A percentile compares a stretch with the other conserved stretches of the same genome.
Conservation (phyloP, 805 yeast genomes). For the Ogataea ganodermae region DNA sequence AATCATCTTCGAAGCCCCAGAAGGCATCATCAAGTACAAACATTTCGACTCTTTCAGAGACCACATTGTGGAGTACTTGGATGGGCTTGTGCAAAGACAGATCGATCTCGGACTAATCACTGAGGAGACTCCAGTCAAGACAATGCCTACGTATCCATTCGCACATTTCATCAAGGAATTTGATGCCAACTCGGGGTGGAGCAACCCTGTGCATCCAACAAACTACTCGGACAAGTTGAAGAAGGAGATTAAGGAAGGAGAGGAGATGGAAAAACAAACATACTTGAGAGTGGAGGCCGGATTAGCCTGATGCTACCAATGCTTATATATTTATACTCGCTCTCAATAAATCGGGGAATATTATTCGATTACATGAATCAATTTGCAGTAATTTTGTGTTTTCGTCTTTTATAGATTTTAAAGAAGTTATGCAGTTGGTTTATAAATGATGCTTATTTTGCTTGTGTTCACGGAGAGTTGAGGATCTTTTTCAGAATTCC, state of each 20-base stretch:
- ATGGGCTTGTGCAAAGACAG: conserved; percentile 58
- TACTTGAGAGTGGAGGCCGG: conserved; percentile 20
- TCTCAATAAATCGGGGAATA: neutral
- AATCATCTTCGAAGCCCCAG: conserved; percentile 66
- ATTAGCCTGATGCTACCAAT: conserved; percentile 1
- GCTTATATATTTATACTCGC: conserved; percentile 5
- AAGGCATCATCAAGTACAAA: conserved; percentile 63
- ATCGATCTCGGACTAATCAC: conserved; percentile 54
- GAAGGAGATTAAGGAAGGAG: conserved; percentile 28
- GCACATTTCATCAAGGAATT: conserved; percentile 49
- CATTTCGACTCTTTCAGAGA: conserved; percentile 59
- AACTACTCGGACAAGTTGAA: conserved; percentile 28
- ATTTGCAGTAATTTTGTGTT: neutral
- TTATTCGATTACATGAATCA: neutral
- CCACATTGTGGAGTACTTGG: conserved; percentile 59
- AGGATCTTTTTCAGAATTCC: conserved; percentile 31
- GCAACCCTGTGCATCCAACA: conserved; percentile 33
- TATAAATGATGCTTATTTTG: neutral
- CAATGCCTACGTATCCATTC: conserved; percentile 64
- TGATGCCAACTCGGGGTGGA: conserved; percentile 45
- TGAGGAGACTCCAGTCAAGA: conserved; percentile 57
- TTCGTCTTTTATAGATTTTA: neutral
- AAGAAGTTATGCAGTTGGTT: neutral
- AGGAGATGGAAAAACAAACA: conserved; percentile 25
- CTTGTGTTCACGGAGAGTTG: neutral